These are phyloP conservation scores for Neurospora tetraspora DNA, from an alignment of 495 filamentous ascomycete genomes.

Conservation along the genomic window DNA sequence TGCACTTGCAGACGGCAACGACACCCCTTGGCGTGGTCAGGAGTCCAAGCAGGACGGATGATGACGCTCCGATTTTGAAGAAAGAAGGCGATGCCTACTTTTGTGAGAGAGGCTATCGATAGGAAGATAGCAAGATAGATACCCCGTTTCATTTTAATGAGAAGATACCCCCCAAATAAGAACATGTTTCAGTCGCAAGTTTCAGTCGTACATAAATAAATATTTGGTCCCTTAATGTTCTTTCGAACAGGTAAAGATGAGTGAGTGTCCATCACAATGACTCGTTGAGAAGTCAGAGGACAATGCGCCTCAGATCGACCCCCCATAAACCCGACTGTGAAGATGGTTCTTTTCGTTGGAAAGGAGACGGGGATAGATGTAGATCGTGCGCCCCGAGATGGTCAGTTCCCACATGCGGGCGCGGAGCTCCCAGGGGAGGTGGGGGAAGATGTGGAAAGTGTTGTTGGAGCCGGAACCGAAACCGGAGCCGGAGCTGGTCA, in stretches of 20 bases:
- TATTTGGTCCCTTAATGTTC: not conserved
- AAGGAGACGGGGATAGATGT: too few relatives aligned
- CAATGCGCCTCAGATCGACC: too few relatives aligned
- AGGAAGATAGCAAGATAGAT: not conserved
- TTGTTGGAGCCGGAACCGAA: not conserved
- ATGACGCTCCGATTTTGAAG: not conserved
- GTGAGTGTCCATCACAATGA: not conserved
- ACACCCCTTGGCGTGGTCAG: not conserved
- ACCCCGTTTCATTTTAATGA: too few relatives aligned
- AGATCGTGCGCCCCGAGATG: conserved; percentile 25
- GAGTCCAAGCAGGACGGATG: not conserved
- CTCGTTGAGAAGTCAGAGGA: too few relatives aligned
- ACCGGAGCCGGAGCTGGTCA: not conserved
- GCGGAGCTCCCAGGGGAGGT: conserved; percentile 35
- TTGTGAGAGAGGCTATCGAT: not conserved
- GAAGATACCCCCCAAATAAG: not conserved
- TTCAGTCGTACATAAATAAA: not conserved
- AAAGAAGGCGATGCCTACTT: not conserved
- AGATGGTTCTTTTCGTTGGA: too few relatives aligned
- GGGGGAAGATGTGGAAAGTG: conserved; percentile 28
- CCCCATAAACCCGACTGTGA: too few relatives aligned
- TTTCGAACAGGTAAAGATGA: not conserved
- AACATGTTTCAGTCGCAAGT: not conserved
- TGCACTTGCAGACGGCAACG: not conserved
- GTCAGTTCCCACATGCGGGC: conserved; percentile 34